A percentile compares a stretch with the other conserved stretches of the same genome.
Evolutionary conservation across 129 eudicot species (phyloP).

Genomic region (Smallanthus sonchifolius): DNA sequence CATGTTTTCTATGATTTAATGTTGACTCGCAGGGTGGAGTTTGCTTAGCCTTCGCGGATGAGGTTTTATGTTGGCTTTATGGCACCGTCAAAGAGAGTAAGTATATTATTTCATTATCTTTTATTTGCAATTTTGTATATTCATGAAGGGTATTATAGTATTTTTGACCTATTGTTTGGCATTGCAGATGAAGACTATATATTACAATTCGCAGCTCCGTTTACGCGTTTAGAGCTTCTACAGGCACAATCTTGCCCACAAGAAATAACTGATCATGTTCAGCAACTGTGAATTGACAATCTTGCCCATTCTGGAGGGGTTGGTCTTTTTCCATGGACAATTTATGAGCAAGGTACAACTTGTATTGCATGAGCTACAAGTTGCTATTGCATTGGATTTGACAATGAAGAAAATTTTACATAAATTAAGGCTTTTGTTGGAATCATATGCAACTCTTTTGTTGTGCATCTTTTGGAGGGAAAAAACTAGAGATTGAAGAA

Average conservation of each 20-base stretch:
- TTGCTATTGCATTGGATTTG: slow-evolving; percentile 5
- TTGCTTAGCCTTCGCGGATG: slow-evolving; percentile 97
- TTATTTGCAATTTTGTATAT: not conserved
- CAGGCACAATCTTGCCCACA: slow-evolving; percentile 88
- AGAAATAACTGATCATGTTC: slow-evolving; percentile 70
- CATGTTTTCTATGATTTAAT: not conserved
- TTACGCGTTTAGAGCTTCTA: slow-evolving; percentile 85
- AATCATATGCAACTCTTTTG: slow-evolving; percentile 19
- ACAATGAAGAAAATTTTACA: slow-evolving; percentile 5
- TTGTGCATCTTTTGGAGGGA: slow-evolving; percentile 9
- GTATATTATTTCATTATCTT: not conserved
- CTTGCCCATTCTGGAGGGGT: not conserved
- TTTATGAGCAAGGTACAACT: not conserved
- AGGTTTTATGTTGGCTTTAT: slow-evolving; percentile 96
- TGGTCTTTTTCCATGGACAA: not conserved
- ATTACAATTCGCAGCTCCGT: slow-evolving; percentile 78
- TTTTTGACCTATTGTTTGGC: not conserved
- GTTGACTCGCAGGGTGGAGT: slow-evolving; percentile 79
- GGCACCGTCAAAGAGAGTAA: slow-evolving; percentile 98
- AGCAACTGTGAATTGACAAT: slow-evolving; percentile 41
- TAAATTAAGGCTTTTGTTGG: slow-evolving; percentile 6
- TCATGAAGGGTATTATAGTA: not conserved
- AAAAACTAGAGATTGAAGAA: slow-evolving; percentile 7
- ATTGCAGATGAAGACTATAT: slow-evolving; percentile 86
- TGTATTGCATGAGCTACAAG: slow-evolving; percentile 5